Evolutionary conservation across 208 protist species (phyloP), one percentile per base, ranked within the genome.

Genomic region (Acanthamoeba healyi): DNA sequence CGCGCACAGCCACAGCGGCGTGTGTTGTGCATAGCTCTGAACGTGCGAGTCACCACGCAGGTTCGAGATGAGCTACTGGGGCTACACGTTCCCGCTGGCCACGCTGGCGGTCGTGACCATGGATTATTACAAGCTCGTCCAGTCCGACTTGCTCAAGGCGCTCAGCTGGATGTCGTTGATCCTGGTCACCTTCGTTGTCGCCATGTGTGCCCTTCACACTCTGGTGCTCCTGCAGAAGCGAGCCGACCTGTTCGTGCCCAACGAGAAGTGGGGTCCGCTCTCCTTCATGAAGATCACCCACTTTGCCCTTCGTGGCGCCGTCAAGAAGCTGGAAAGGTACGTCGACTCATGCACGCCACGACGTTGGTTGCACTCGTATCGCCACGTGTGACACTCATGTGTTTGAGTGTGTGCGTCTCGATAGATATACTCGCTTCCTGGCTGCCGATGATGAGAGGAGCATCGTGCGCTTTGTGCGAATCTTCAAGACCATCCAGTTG

Each of bases 61-160:
- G 82, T 90, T 90, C 56, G 82, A 90, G 54, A 90, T 90, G 82
- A 70, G 54, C 40, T 90, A 90, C 54, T 90, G 82, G 82, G 82
- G 82, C 44, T 90, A 90, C 51, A 67, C 82, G 7, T 90, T 90
- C 56, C 82, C 82, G 5, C 34, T 90, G 54, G 82, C 82, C 51
- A 90, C 82, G 32, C 34, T 90, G 1, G 6, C 51, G 2, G 5
- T 90, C 24, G 32, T 90, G 24, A 90, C 46, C 32, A 61, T 90
- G 22, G 36, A 90, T 34, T 90, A 90, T 56, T 70, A 90, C 36
- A 29, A 46, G 51, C 15, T 32, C 7, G 38, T 72, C 36, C 15
- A 32, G 9, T 40, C 82, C 0, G 40, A 32, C 34, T 54, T 90
- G 34, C 29, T 61, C 19, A 22, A 90, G 54, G 82, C 51, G 34